Evolutionary conservation across 371 early-diverging fungal genomes (phyloP), one percentile per base, ranked within the genome.

Genomic region (Apophysomyces sp.): DNA sequence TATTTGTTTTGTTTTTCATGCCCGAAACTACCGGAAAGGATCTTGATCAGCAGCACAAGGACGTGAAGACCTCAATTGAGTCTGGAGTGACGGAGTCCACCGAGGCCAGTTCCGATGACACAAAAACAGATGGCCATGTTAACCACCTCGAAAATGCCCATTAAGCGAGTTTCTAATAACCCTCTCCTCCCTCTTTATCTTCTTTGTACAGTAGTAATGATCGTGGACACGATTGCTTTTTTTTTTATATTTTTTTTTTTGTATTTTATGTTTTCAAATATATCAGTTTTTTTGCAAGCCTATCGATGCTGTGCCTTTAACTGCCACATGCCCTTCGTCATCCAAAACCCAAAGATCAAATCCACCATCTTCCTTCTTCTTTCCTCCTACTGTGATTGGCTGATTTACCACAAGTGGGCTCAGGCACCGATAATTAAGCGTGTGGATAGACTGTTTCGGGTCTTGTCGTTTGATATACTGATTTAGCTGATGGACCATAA

Each of bases 291-390:
- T 4, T 21, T 44, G 49, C 0, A 21, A 21, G 9, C 49, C 49
- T 21, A 44, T 21, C 6, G 21, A n/a, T 0, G 49, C 49, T 44
- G 86, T 88, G 4, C 91, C 93, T 58, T 84, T 86, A 83, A 91
- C 91, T 31, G 90, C 85, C 56, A 91, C 52, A 15, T 86, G 85
- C 8, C 85, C 88, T 5, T 86, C 61, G 12, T 78, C 68, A 68
- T 87, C 86, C 34, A 77, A 76, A 6, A 85, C 87, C 92, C 92
- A 93, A 59, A 92, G 76, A 52, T 90, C 90, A 60, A 78, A 90
- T 58, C 71, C 11, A 16, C 61, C 66, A 4, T 63, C 75, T 8
- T 40, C 29, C 2, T 63, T 52, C 55, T 69, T 44, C 31, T 68
- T 63, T 65, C 87, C 85, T 53, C 80, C 76, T 5, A 88, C 66